Evolutionary conservation across 495 filamentous ascomycete species (phyloP).

Genomic region (Lophiostoma macrostomum): DNA sequence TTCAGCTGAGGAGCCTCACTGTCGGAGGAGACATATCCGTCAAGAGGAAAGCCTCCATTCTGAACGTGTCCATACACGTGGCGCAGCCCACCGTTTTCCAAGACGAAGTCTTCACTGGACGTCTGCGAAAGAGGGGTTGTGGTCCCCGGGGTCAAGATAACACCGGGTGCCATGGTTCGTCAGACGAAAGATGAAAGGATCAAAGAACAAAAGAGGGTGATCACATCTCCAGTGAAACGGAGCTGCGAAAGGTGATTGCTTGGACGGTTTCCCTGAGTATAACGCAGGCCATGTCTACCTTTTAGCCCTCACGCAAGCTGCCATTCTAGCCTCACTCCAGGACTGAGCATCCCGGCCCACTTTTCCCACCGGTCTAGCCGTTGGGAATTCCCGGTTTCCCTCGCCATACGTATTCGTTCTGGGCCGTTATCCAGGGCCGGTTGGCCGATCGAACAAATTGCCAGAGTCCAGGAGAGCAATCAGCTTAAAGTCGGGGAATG

Average conservation of each 20-base stretch:
- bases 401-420: not conserved
- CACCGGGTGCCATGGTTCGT: not conserved
- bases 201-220: not conserved
- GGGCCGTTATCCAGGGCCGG: too few species aligned
- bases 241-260: not conserved
- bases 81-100: too few species aligned
- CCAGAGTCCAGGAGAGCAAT: not conserved
- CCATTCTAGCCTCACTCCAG: not conserved
- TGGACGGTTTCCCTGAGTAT: not conserved
- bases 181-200: not conserved
- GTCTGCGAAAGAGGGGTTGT: too few species aligned
- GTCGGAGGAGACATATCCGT: not conserved
- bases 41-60: too few species aligned
- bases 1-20: not conserved
- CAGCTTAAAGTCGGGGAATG: too few species aligned
- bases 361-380: not conserved
- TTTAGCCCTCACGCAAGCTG: not conserved
- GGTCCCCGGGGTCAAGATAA: not conserved
- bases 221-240: not conserved
- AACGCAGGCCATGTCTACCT: not conserved
- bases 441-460: not conserved
- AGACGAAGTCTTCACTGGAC: too few species aligned
- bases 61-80: too few species aligned
- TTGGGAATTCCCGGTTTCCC: not conserved
- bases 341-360: not conserved